Percentiles rank a stretch among this genome's conserved stretches.
Conservation (phyloP, 306 rosid genomes). For the Quercus alba region DNA sequence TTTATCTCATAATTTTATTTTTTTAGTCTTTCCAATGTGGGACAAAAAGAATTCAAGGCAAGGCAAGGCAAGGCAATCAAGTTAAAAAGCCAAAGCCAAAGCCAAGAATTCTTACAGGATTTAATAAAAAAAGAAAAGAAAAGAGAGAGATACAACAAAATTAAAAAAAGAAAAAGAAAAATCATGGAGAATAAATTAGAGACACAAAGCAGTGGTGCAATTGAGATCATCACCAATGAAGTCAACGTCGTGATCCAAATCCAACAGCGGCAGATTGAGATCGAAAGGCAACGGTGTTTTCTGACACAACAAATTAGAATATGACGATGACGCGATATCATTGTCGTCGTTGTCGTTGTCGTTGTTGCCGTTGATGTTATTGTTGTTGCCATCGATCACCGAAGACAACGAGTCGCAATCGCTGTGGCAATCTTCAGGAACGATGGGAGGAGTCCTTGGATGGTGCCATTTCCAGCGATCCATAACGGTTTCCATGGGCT, state of each 20-base stretch:
- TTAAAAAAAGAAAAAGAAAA: constrained; percentile 1
- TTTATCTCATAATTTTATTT: too few relatives aligned
- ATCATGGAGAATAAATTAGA: constrained; percentile 32
- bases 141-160: too few relatives aligned
- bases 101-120: too few relatives aligned
- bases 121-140: too few relatives aligned
- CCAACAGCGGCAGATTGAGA: constrained; percentile 61
- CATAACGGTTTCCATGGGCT: not conserved
- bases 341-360: constrained; percentile 1
- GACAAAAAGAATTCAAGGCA: too few relatives aligned
- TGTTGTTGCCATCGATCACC: constrained; percentile 57
- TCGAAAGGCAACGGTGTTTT: constrained; percentile 53
- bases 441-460: constrained; percentile 58
- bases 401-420: constrained; percentile 86
- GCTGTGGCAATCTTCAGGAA: constrained; percentile 77
- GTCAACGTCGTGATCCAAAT: constrained; percentile 35
- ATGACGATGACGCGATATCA: constrained; percentile 4
- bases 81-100: too few relatives aligned
- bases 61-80: too few relatives aligned
- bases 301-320: constrained; percentile 23
- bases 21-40: too few relatives aligned
- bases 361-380: too few relatives aligned
- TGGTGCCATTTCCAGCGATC: constrained; percentile 24
- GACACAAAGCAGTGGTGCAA: constrained; percentile 66
- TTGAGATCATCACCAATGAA: constrained; percentile 39